These are phyloP conservation scores for Geotrichum ghanense DNA, from an alignment of 805 yeast species.

Conservation along the genomic window DNA sequence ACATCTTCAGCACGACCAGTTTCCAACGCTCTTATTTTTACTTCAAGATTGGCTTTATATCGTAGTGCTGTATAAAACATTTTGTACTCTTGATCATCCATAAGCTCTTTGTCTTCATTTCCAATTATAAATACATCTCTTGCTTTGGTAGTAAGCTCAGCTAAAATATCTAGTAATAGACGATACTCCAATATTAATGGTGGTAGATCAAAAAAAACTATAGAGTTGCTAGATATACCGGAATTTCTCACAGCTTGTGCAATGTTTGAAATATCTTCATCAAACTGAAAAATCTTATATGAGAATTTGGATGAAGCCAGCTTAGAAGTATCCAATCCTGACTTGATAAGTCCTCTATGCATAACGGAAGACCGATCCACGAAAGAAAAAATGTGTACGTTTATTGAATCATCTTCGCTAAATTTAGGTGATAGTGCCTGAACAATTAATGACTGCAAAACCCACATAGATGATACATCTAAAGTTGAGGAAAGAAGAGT, in stretches of 20 bases:
- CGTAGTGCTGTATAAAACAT: slow-evolving; percentile 3
- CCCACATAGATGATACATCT: background rate
- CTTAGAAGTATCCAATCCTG: background rate
- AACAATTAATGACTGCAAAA: background rate
- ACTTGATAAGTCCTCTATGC: background rate
- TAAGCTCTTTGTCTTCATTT: slow-evolving; percentile 9
- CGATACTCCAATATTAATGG: background rate
- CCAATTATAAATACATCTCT: background rate
- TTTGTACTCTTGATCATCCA: slow-evolving; percentile 16
- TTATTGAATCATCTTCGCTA: background rate
- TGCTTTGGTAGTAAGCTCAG: background rate
- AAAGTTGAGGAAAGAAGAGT: background rate
- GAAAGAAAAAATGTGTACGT: background rate
- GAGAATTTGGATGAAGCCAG: background rate
- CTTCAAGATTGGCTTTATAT: slow-evolving; percentile 4
- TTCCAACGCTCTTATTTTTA: slow-evolving; percentile 43
- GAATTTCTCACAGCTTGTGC: background rate
- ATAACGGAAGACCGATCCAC: background rate
- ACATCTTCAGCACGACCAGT: slow-evolving; percentile 80
- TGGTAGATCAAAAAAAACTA: background rate
- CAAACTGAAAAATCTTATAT: background rate
- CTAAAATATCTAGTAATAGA: background rate
- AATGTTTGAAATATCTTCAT: background rate
- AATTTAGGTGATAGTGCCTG: background rate
- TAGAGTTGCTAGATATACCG: background rate